Evolutionary conservation across 768 basidiomycete species (phyloP), one percentile per base, ranked within the genome.

Genomic region (Auricularia auricula-judae): DNA sequence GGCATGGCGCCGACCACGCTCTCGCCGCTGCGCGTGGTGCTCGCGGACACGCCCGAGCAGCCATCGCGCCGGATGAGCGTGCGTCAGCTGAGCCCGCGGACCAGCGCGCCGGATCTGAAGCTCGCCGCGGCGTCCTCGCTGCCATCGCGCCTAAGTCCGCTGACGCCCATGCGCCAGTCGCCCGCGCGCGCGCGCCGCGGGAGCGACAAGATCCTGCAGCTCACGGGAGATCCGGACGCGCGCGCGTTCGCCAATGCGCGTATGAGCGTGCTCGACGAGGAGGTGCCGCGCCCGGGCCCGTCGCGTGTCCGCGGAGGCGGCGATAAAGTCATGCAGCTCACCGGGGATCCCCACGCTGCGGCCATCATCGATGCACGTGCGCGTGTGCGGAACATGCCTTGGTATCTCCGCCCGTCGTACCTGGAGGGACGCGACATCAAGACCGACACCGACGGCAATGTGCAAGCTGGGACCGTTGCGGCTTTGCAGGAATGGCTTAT

Each of bases 401-500:
- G 83, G 81, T 89, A 84, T 71, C 78, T 91, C 35, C 82, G 80
- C 29, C 81, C 84, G 4, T 76, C 78, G 62, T 82, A 84, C 70
- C 71, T 67, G 11, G 76, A 61, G 16, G 70, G 80, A 3, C 81
- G 86, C 62, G 82, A 91, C 67, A 79, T 94, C 47, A 80, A 84
- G 36, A 71, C 86, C 42, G 85, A 87, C 64, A 75, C 78, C 42
- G 87, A 88, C 63, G 88, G 89, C 1, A 74, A 78, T 42, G 81
- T 93, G 63, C 81, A 81, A 63, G 82, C 82, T 21, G 93, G 88
- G 2, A 88, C 89, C 0, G 71, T 93, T 23, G 76, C 78, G 7
- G 91, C 88, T 4, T 76, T 94, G 36, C 82, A 93, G 16, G 89
- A 89, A 71, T 79, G 82, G 58, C 74, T 94, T 53, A 85, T 87